phyloP scores from a whole-genome alignment of 2,329 filamentous ascomycete genomes.

The Aphanocladium album region DNA sequence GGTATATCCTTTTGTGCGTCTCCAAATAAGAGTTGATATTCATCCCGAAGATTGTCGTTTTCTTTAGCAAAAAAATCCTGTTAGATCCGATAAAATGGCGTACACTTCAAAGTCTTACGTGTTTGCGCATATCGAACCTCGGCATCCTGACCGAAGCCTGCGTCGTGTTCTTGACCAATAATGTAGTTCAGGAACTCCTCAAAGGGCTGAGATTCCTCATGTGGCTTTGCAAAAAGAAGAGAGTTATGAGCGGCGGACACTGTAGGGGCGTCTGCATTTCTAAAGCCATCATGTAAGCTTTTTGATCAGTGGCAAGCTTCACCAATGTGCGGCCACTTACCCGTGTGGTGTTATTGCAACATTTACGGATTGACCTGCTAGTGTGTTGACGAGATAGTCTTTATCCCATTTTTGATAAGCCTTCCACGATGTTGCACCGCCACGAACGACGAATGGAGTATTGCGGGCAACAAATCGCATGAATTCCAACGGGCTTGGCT shows the following conservation, averaged over 20 bases:
- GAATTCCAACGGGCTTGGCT: constrained; percentile 72
- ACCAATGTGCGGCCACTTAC: constrained; percentile 32
- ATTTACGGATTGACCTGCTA: constrained; percentile 58
- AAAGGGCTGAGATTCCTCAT: constrained; percentile 62
- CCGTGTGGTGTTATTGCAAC: constrained; percentile 73
- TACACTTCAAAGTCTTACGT: constrained; percentile 40
- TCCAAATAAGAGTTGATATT: constrained; percentile 59
- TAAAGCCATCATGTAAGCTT: constrained; percentile 15
- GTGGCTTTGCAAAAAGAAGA: constrained; percentile 63
- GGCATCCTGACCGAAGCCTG: constrained; percentile 19
- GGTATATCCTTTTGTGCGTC: constrained; percentile 61
- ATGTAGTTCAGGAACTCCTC: constrained; percentile 57
- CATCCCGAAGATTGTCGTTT: constrained; percentile 74
- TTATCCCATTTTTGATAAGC: constrained; percentile 60
- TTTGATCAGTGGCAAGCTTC: too few species aligned
- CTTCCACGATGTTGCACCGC: constrained; percentile 57
- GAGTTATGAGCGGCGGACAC: constrained; percentile 22
- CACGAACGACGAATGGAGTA: constrained; percentile 66
- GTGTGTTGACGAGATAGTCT: constrained; percentile 48
- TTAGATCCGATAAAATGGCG: background rate
- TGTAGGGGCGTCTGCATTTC: constrained; percentile 35
- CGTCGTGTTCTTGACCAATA: constrained; percentile 47
- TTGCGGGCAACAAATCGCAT: constrained; percentile 72
- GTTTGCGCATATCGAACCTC: constrained; percentile 72
- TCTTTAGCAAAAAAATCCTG: constrained; percentile 38